Conservation (phyloP, 164 flowering plant species). For the Umbilicus rupestris region DNA sequence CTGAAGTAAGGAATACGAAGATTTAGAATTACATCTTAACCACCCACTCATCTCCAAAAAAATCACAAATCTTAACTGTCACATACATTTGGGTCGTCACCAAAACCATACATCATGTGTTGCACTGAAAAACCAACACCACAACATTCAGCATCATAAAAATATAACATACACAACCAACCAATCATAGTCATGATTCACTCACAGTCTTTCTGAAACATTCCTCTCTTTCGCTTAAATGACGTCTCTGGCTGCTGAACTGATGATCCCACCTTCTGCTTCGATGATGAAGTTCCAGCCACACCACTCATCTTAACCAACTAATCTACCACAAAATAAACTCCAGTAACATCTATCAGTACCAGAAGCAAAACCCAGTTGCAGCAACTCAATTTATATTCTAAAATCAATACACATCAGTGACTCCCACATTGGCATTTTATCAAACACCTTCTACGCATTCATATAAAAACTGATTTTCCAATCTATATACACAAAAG, state of each 20-base stretch:
- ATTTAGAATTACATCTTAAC: not conserved
- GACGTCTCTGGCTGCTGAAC: conserved; percentile 65
- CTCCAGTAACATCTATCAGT: not conserved
- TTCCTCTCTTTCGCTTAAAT: conserved; percentile 73
- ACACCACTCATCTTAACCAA: conserved; percentile 33
- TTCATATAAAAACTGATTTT: too few relatives aligned
- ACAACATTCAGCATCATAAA: not conserved
- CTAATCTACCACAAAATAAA: not conserved
- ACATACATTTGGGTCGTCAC: conserved; percentile 79
- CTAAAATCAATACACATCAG: too few relatives aligned
- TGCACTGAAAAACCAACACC: conserved; percentile 49
- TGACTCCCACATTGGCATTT: not conserved
- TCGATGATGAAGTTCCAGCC: conserved; percentile 37
- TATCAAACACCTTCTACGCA: not conserved
- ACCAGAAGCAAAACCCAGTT: not conserved
- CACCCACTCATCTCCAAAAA: not conserved
- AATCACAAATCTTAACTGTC: not conserved
- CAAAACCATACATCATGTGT: conserved; percentile 95
- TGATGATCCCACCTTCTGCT: conserved; percentile 45
- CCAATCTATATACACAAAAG: too few relatives aligned
- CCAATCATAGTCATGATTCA: not conserved
- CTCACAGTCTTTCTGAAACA: conserved; percentile 87
- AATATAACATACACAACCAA: not conserved
- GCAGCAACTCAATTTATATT: not conserved
- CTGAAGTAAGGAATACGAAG: conserved; percentile 25